phyloP scores from a whole-genome alignment of 2,329 filamentous ascomycete genomes.

The Penicillium sp. region DNA sequence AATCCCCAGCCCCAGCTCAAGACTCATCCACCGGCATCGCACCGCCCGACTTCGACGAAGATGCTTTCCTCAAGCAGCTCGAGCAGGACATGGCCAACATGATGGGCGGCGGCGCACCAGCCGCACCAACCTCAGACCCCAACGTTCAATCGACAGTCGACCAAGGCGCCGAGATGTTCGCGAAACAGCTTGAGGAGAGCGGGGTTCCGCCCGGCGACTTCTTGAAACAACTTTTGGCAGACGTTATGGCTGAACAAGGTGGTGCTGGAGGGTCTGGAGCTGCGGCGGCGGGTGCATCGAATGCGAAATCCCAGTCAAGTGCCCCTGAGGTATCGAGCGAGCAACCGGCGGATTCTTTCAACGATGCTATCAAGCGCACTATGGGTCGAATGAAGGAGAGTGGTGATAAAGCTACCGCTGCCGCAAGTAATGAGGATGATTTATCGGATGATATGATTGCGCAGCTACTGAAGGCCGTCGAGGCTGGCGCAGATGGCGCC shows the following conservation, averaged over 20 bases:
- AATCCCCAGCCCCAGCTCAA: constrained; percentile 15
- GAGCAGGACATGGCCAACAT: constrained; percentile 86
- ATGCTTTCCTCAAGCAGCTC: constrained; percentile 75
- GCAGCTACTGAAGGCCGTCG: constrained; percentile 90
- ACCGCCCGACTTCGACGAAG: constrained; percentile 34
- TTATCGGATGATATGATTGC: constrained; percentile 79
- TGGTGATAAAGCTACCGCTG: constrained; percentile 78
- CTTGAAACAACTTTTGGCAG: constrained; percentile 37
- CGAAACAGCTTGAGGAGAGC: constrained; percentile 38
- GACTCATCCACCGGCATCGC: constrained; percentile 16
- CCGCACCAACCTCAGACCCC: constrained; percentile 19
- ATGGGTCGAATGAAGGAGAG: constrained; percentile 96
- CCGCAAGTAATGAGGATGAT: constrained; percentile 62
- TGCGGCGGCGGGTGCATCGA: neutral
- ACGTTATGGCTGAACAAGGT: constrained; percentile 35
- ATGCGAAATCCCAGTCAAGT: neutral
- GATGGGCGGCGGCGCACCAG: constrained; percentile 52
- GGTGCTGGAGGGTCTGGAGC: neutral
- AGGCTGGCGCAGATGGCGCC: constrained; percentile 58
- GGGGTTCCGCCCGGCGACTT: constrained; percentile 37
- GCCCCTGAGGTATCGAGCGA: constrained; percentile 1
- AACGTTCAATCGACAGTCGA: constrained; percentile 29
- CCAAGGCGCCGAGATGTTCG: constrained; percentile 37
- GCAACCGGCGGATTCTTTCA: constrained; percentile 70
- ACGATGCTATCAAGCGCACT: constrained; percentile 87